A percentile compares a stretch with the other conserved stretches of the same genome.
Evolutionary conservation across 2,329 filamentous ascomycete genomes (phyloP).

Genomic region (Aspergillus pseudoterreus): DNA sequence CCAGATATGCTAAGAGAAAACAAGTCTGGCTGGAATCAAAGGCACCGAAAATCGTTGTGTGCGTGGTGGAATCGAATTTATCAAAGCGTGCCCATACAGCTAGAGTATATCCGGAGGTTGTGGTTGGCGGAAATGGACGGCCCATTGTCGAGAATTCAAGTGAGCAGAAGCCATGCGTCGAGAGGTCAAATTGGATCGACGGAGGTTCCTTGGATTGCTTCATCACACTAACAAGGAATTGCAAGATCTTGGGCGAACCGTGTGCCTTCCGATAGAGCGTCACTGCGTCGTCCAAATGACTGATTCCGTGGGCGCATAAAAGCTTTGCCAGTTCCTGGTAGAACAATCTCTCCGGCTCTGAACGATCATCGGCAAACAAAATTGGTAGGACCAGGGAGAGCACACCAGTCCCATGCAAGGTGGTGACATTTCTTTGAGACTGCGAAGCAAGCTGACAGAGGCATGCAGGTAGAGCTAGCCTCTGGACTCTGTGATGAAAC

Average conservation of each 20-base stretch:
- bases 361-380: conserved; percentile 57
- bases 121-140: conserved; percentile 75
- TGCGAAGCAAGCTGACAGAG: conserved; percentile 56
- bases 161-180: conserved; percentile 80
- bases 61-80: conserved; percentile 74
- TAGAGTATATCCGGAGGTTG: conserved; percentile 81
- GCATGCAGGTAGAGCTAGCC: conserved; percentile 62
- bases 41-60: conserved; percentile 94
- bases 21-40: conserved; percentile 91
- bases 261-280: conserved; percentile 63
- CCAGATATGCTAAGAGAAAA: conserved; percentile 89
- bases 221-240: conserved; percentile 72
- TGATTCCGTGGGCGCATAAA: conserved; percentile 72
- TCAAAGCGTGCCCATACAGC: conserved; percentile 87
- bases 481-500: conserved; percentile 27
- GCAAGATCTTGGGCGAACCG: conserved; percentile 51
- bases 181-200: conserved; percentile 91
- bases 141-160: conserved; percentile 86
- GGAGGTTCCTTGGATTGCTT: conserved; percentile 72
- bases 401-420: conserved; percentile 69
- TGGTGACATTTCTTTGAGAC: conserved; percentile 66
- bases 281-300: conserved; percentile 76
- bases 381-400: conserved; percentile 63
- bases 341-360: conserved; percentile 53
- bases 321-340: conserved; percentile 64